phyloP scores from a whole-genome alignment of 2,329 filamentous ascomycete genomes.

The Juglanconis juglandina region DNA sequence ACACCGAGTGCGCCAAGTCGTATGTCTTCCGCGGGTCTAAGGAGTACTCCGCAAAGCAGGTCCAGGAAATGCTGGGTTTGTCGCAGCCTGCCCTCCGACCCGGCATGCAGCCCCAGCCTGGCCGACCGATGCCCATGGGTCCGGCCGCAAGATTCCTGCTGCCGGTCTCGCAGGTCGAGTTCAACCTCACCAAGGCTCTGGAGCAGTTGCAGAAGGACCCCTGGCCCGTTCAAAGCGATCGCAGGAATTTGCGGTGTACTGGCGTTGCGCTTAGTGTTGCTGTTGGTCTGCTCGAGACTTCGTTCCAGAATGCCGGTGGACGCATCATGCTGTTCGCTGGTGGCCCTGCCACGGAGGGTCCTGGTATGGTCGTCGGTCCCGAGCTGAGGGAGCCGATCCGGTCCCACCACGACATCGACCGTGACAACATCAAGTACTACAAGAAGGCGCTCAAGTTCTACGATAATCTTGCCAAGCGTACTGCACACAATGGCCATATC shows the following conservation, averaged over 20 bases:
- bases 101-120: slow-evolving; percentile 67
- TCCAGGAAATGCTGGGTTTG: slow-evolving; percentile 98
- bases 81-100: slow-evolving; percentile 70
- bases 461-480: slow-evolving; percentile 87
- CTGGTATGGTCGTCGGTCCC: slow-evolving; percentile 92
- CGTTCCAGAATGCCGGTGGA: slow-evolving; percentile 91
- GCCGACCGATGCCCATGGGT: slow-evolving; percentile 71
- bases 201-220: slow-evolving; percentile 96
- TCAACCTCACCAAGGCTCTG: slow-evolving; percentile 92
- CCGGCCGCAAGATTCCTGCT: slow-evolving; percentile 87
- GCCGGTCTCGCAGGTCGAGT: slow-evolving; percentile 92
- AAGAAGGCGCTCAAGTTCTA: slow-evolving; percentile 99
- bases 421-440: slow-evolving; percentile 99
- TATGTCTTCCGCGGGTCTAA: slow-evolving; percentile 98
- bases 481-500: slow-evolving; percentile 93
- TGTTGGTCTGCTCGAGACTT: slow-evolving; percentile 85
- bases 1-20: slow-evolving; percentile 96
- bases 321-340: slow-evolving; percentile 97
- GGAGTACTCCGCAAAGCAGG: slow-evolving; percentile 95
- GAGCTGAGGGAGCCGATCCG: slow-evolving; percentile 95
- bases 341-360: slow-evolving; percentile 90
- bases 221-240: slow-evolving; percentile 94
- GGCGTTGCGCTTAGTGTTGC: slow-evolving; percentile 96
- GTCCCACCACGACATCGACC: slow-evolving; percentile 97
- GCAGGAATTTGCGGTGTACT: slow-evolving; percentile 84